Base-by-base conservation (phyloP, 208 protist genomes). In the Jaenimonas drosophilae region DNA sequence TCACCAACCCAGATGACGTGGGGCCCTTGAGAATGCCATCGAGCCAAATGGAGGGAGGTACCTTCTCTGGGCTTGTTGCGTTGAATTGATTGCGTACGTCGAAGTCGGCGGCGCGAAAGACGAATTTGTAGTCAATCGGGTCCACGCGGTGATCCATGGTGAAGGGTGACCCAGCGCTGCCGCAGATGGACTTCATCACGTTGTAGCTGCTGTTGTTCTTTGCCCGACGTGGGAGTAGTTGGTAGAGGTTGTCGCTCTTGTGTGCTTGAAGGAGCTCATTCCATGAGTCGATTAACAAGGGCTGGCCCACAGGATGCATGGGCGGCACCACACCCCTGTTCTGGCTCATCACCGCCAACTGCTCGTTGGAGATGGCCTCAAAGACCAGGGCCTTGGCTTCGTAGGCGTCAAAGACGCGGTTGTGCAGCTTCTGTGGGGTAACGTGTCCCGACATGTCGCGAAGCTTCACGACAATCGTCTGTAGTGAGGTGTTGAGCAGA, bases 351-450 rank as follows among this genome's bases (percentile, higher is more conserved):
- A 85, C 76, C 0, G 42, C 44, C 27, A 86, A 77, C 43, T 93
- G 85, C 31, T 81, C 71, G 2, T 71, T 69, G 17, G 66, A 71
- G 28, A 93, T 85, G 20, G 64, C 77, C 41, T 93, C 79, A 51
- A 93, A 90, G 14, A 89, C 85, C 24, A 93, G 75, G 9, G 79
- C 70, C 60, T 93, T 93, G 0, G 85, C 85, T 49, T 93, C 85
- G 46, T 93, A 93, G 0, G 85, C 85, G 47, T 93, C 85, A 57
- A 93, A 93, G 4, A 93, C 76, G 26, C 85, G 74, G 49, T 83
- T 93, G 60, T 93, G 85, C 38, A 93, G 73, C 43, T 93, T 93
- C 39, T 93, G 85, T 50, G 78, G 70, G 9, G 76, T 83, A 21
- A 93, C 78, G 38, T 90, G 89, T 5, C 85, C 85, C 1, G 74